Evolutionary conservation across 2,329 filamentous ascomycete genomes (phyloP).

Genomic region (Trematosphaeria pertusa): DNA sequence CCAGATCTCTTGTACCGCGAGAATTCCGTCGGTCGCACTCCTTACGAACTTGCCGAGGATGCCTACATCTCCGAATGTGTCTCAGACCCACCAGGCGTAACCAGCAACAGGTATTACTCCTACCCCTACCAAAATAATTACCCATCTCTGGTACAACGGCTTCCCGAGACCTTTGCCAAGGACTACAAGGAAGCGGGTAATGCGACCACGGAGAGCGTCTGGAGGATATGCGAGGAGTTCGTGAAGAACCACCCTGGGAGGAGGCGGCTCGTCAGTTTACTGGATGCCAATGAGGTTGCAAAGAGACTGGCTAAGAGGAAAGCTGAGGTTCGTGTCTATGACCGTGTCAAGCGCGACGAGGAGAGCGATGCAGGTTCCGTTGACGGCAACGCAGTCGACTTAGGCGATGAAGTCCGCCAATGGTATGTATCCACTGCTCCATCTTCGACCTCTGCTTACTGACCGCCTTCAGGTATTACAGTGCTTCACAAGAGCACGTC

Average conservation of each 20-base stretch:
- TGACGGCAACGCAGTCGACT: not conserved
- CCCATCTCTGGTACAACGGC: conserved; percentile 12
- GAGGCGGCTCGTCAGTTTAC: conserved; percentile 62
- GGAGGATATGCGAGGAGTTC: conserved; percentile 46
- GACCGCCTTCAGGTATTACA: too few relatives aligned
- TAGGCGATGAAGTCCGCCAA: conserved; percentile 1
- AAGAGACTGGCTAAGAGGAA: conserved; percentile 53
- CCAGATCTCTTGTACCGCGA: conserved; percentile 71
- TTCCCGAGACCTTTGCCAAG: conserved; percentile 27
- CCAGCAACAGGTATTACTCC: not conserved
- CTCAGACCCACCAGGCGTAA: conserved; percentile 20
- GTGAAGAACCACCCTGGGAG: conserved; percentile 45
- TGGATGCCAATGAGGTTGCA: conserved; percentile 68
- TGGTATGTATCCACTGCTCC: not conserved
- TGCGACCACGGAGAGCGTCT: conserved; percentile 33
- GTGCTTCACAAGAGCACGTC: not conserved
- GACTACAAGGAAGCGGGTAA: conserved; percentile 7
- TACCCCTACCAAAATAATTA: not conserved
- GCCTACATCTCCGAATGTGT: conserved; percentile 52
- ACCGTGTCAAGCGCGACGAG: not conserved
- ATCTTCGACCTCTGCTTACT: not conserved
- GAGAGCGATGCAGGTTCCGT: conserved; percentile 1
- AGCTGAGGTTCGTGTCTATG: too few relatives aligned
- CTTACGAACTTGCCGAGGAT: conserved; percentile 71
- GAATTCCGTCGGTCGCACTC: conserved; percentile 78